Evolutionary conservation across 2,329 filamentous ascomycete genomes (phyloP).

Genomic region (Ascochyta viciae-villosae): DNA sequence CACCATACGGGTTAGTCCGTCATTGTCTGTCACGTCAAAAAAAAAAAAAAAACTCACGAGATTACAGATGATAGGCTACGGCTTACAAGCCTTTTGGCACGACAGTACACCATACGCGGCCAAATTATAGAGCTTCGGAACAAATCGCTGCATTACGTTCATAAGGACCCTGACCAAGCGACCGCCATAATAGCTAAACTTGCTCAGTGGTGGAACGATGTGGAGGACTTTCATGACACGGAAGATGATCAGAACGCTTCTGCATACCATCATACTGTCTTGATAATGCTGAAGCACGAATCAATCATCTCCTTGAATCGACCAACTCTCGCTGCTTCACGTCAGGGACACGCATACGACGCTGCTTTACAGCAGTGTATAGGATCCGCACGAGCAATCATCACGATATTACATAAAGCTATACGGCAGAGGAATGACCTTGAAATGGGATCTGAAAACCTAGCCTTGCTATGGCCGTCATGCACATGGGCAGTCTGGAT

Average conservation of each 20-base stretch:
- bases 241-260: slow-evolving; percentile 31
- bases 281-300: slow-evolving; percentile 58
- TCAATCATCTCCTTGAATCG: slow-evolving; percentile 60
- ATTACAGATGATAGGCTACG: slow-evolving; percentile 20
- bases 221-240: slow-evolving; percentile 58
- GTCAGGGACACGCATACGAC: slow-evolving; percentile 54
- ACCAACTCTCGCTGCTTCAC: slow-evolving; percentile 57
- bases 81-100: slow-evolving; percentile 48
- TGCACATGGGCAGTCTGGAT: slow-evolving; percentile 64
- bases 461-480: slow-evolving; percentile 58
- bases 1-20: slow-evolving; percentile 20
- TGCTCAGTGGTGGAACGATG: slow-evolving; percentile 61
- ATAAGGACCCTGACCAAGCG: slow-evolving; percentile 53
- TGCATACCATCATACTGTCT: slow-evolving; percentile 51
- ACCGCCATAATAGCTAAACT: slow-evolving; percentile 59
- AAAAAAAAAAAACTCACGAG: background rate
- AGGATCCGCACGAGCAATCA: slow-evolving; percentile 57
- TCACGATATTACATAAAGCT: slow-evolving; percentile 51
- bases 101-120: slow-evolving; percentile 59
- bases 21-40: background rate
- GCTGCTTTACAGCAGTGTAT: slow-evolving; percentile 61
- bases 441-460: slow-evolving; percentile 23
- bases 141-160: slow-evolving; percentile 57
- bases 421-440: slow-evolving; percentile 20
- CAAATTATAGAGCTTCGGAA: slow-evolving; percentile 62